A percentile compares a stretch with the other conserved stretches of the same genome.
Evolutionary conservation across 2,329 filamentous ascomycete genomes (phyloP).

Genomic region (Pseudocercospora crystallina): DNA sequence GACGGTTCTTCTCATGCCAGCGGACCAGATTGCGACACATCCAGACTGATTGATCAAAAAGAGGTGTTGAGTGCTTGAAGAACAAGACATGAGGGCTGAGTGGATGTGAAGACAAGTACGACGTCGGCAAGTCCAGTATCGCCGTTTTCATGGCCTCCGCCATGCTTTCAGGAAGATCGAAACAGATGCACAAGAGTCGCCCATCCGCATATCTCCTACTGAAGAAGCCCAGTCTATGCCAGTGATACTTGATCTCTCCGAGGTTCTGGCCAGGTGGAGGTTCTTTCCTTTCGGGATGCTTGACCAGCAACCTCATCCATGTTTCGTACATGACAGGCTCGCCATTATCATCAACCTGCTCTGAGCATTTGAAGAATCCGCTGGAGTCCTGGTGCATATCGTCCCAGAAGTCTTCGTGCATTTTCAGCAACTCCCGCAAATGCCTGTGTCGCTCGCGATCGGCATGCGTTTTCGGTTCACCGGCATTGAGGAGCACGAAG

Average conservation of each 20-base stretch:
- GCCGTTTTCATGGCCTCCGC: background rate
- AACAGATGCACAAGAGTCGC: background rate
- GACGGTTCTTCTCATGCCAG: slow-evolving; percentile 2
- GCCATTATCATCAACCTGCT: background rate
- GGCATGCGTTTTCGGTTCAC: background rate
- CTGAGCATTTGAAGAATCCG: slow-evolving; percentile 1
- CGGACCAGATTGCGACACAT: slow-evolving; percentile 3
- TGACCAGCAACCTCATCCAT: slow-evolving; percentile 2
- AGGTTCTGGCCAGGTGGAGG: background rate
- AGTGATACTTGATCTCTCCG: background rate
- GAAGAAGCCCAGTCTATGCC: slow-evolving; percentile 6
- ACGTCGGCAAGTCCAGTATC: background rate
- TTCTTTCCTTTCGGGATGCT: background rate
- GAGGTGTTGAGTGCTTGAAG: background rate
- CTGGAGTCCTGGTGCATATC: slow-evolving; percentile 1
- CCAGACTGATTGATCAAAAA: slow-evolving; percentile 4
- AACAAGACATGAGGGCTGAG: background rate
- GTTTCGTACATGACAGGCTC: slow-evolving; percentile 1
- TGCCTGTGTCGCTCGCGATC: background rate
- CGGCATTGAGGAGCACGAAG: background rate
- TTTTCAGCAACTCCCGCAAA: background rate
- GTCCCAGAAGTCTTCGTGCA: background rate
- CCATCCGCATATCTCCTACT: background rate
- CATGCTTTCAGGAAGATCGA: background rate
- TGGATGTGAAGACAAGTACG: background rate